Evolutionary conservation across 140 eudicot species (phyloP).

Genomic region (Senecio squalidus): DNA sequence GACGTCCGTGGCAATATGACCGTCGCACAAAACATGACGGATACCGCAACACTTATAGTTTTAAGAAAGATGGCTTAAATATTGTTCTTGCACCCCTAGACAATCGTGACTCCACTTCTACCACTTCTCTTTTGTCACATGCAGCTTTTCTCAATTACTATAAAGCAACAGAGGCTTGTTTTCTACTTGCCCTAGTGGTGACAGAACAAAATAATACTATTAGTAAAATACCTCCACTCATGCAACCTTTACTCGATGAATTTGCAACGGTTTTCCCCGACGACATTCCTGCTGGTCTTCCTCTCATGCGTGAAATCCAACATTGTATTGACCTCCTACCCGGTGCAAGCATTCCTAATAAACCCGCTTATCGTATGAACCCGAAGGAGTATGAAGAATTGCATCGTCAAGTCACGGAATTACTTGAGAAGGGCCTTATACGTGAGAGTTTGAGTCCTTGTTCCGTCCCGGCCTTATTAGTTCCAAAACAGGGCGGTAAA

Average conservation of each 20-base stretch:
- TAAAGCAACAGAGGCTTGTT: background rate
- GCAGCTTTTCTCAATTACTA: background rate
- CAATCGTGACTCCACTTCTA: background rate
- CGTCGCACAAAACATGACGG: background rate
- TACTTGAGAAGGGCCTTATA: too few species aligned
- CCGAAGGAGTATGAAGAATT: background rate
- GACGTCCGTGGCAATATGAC: background rate
- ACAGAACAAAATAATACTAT: background rate
- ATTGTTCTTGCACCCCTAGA: background rate
- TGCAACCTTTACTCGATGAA: background rate
- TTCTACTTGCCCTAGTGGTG: background rate
- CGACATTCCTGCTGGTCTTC: background rate
- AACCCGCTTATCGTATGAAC: background rate
- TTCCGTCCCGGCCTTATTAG: background rate
- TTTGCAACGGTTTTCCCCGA: background rate
- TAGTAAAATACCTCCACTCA: background rate
- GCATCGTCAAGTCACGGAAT: background rate
- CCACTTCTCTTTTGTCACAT: background rate
- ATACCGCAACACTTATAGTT: background rate
- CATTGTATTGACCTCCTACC: background rate
- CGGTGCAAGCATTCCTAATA: background rate
- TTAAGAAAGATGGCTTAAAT: background rate
- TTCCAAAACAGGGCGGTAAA: background rate
- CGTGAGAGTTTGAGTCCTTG: too few species aligned
- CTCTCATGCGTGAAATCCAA: background rate